Evolutionary conservation across 306 rosid genomes (phyloP), one percentile per base, ranked within the genome.

Genomic region (Pachyrhizus erosus): DNA sequence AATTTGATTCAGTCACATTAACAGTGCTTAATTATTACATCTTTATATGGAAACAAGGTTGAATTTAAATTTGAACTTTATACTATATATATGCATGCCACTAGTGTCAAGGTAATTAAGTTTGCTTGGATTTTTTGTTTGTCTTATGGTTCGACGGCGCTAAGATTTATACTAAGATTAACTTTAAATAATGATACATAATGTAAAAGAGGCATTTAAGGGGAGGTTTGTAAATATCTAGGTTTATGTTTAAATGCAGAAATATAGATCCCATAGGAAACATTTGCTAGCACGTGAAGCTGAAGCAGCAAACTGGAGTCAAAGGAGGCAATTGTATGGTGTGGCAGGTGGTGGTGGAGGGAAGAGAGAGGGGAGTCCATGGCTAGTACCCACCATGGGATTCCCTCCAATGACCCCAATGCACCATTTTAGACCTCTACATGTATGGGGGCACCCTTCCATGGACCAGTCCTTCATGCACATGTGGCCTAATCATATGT

Each of bases 381-480:
- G 98, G 98, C 20, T 73, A 15, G 89, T 84, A 80, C 89, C 97
- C 9, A 85, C 91, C 74, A 87, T 96, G 78, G 94, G 96, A 14
- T 96, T 89, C 66, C 97, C 96, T 73, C 90, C 92, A 18, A 78
- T 85, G 57, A 70, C 78, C 10, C 85, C 91, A 52, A 42, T 78
- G 82, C 92, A 86, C 82, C 92, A 91, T 78, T 91, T 88, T 70
- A 89, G 97, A 84, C 94, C 97, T n/a, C 71, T 96, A 14, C 98
- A 96, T 77, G 99, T 93, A 17, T 96, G 99, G 99, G 99, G 99
- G 13, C 99, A 95, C 82, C 99, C 98, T 7, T 55, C 89, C 2
- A 69, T 85, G 76, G 93, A 94, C 77, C 98, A 86, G 5, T 88
- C 91, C 34, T 81, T 87, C 17, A 81, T 92, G 87, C 89, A 83